Conservation (phyloP, 495 filamentous ascomycete genomes). For the Xylaria telfairii region DNA sequence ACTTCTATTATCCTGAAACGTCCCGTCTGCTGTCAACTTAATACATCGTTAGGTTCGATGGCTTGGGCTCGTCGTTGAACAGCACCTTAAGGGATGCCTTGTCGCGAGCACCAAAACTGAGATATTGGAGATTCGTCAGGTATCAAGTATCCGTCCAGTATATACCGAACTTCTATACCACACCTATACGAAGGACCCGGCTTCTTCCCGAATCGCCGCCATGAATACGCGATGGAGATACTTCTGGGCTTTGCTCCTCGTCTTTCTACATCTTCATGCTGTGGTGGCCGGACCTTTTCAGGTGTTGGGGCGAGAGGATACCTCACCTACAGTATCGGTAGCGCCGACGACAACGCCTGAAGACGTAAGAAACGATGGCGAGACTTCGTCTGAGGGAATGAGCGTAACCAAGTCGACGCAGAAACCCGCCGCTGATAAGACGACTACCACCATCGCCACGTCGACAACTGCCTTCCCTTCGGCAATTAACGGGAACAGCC, state of each 20-base stretch:
- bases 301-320: constrained; percentile 37
- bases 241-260: constrained; percentile 40
- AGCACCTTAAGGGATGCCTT: constrained; percentile 5
- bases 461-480: constrained; percentile 33
- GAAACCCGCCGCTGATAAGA: constrained; percentile 23
- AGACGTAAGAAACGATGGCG: constrained; percentile 22
- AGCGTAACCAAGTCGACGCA: constrained; percentile 5
- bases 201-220: not conserved
- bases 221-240: constrained; percentile 29
- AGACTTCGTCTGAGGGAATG: constrained; percentile 23
- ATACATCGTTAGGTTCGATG: not conserved
- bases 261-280: constrained; percentile 32
- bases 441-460: constrained; percentile 20
- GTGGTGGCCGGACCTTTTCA: constrained; percentile 25
- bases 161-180: constrained; percentile 9
- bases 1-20: not conserved
- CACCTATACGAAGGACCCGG: constrained; percentile 13
- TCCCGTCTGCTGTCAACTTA: not conserved
- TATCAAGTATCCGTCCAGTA: not conserved
- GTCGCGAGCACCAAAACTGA: constrained; percentile 6
- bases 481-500: constrained; percentile 39
- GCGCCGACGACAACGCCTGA: constrained; percentile 29
- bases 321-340: constrained; percentile 27
- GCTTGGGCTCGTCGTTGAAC: not conserved
- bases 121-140: constrained; percentile 30